These are phyloP conservation scores for Fusarium sp. DNA, from an alignment of 2,329 filamentous ascomycete genomes.

Conservation along the genomic window DNA sequence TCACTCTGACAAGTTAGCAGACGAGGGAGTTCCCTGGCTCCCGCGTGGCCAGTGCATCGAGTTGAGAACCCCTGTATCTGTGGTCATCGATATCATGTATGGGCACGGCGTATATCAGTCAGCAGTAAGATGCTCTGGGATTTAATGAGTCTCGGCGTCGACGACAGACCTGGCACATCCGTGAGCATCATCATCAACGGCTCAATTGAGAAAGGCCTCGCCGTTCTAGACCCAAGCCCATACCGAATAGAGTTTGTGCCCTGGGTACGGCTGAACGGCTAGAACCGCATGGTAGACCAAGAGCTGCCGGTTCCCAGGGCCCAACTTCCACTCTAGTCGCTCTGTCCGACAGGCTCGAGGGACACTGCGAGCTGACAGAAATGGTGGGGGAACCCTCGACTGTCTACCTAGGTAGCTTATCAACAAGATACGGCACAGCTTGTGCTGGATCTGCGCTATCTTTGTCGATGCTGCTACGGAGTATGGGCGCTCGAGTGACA, in stretches of 20 bases:
- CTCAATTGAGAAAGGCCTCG: constrained; percentile 17
- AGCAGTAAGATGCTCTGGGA: constrained; percentile 8
- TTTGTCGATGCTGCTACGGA: constrained; percentile 35
- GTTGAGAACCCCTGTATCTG: constrained; percentile 18
- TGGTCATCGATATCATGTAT: constrained; percentile 30
- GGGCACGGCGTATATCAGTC: constrained; percentile 8
- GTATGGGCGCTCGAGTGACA: constrained; percentile 37
- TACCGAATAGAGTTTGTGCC: constrained; percentile 34
- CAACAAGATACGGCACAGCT: constrained; percentile 15
- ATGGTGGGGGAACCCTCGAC: constrained; percentile 40
- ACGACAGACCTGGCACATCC: constrained; percentile 12
- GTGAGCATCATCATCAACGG: constrained; percentile 4
- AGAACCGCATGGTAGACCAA: constrained; percentile 27
- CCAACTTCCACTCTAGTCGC: constrained; percentile 38
- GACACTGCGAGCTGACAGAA: constrained; percentile 31
- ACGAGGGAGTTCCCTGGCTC: constrained; percentile 36
- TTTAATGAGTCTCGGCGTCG: constrained; percentile 12
- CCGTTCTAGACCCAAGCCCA: constrained; percentile 29
- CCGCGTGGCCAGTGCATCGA: constrained; percentile 41
- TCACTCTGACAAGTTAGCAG: constrained; percentile 30
- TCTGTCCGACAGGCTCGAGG: constrained; percentile 35
- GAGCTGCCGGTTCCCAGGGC: constrained; percentile 18
- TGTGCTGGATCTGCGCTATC: constrained; percentile 33
- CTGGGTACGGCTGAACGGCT: constrained; percentile 28
- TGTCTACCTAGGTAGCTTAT: constrained; percentile 41